These are phyloP conservation scores for Penicillium sp. DNA, from an alignment of 2,329 filamentous ascomycete genomes.

Conservation along the genomic window DNA sequence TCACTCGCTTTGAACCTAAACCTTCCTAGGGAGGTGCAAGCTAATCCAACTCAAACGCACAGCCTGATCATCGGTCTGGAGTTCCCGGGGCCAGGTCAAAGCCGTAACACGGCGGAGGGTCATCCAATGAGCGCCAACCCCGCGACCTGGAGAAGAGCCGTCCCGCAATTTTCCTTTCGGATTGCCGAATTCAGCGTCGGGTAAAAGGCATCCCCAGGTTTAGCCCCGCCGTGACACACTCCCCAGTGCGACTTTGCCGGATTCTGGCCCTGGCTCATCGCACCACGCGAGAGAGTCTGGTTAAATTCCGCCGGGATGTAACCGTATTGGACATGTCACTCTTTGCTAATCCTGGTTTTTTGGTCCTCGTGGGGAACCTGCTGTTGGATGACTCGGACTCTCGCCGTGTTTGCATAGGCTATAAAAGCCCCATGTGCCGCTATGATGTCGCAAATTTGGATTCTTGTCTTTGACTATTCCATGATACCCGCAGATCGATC, in stretches of 20 bases:
- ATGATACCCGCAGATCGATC: neutral
- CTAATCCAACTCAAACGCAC: neutral
- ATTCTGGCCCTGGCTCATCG: neutral
- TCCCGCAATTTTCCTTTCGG: neutral
- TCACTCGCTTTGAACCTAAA: neutral
- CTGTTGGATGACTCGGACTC: slow-evolving; percentile 13
- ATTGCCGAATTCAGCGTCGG: neutral
- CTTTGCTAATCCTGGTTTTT: slow-evolving; percentile 11
- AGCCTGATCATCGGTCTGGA: neutral
- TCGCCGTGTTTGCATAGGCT: slow-evolving; percentile 3
- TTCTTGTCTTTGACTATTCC: neutral
- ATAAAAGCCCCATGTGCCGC: slow-evolving; percentile 7
- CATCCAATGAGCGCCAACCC: neutral
- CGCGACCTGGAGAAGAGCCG: neutral
- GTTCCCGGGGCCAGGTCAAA: neutral
- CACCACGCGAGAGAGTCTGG: neutral
- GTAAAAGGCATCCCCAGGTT: slow-evolving; percentile 1
- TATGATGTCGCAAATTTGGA: neutral
- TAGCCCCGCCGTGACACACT: slow-evolving; percentile 1
- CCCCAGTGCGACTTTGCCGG: neutral
- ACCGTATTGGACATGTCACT: slow-evolving; percentile 7
- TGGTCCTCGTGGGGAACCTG: slow-evolving; percentile 21
- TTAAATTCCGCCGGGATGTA: slow-evolving; percentile 12
- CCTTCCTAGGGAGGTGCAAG: neutral
- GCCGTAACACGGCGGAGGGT: neutral